phyloP scores from a whole-genome alignment of 1,284 basidiomycete species.

The Microbotryum scabiosae region DNA sequence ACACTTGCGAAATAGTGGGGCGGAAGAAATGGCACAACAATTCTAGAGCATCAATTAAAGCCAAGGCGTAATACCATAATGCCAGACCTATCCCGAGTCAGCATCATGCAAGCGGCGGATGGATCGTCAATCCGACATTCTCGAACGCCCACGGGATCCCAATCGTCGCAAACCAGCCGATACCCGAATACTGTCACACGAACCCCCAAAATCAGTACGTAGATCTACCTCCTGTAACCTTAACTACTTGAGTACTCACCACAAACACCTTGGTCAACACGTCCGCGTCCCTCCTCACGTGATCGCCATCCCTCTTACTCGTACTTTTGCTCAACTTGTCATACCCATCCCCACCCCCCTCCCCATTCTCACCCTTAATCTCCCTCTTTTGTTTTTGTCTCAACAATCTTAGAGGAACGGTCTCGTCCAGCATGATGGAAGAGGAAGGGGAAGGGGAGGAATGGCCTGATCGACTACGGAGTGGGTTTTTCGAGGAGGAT shows the following conservation, averaged over 20 bases:
- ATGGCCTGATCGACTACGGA: slow-evolving; percentile 34
- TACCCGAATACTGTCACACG: slow-evolving; percentile 8
- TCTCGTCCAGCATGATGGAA: slow-evolving; percentile 15
- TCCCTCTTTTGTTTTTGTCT: not conserved
- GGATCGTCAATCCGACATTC: slow-evolving; percentile 1
- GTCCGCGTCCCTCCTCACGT: slow-evolving; percentile 18
- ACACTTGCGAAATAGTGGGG: too few relatives aligned
- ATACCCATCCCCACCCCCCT: not conserved
- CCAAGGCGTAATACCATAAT: too few relatives aligned
- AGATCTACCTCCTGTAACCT: too few relatives aligned
- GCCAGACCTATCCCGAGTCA: too few relatives aligned
- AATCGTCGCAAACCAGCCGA: slow-evolving; percentile 27
- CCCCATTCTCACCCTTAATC: not conserved
- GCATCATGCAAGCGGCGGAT: too few relatives aligned
- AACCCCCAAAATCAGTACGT: too few relatives aligned
- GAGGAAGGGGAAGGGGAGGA: not conserved
- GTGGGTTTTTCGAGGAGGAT: slow-evolving; percentile 33
- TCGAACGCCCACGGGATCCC: slow-evolving; percentile 15
- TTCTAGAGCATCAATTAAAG: too few relatives aligned
- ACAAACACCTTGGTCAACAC: slow-evolving; percentile 27
- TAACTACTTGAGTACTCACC: not conserved
- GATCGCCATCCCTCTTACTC: not conserved
- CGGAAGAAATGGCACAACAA: too few relatives aligned
- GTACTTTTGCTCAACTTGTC: not conserved
- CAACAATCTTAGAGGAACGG: slow-evolving; percentile 32